These are phyloP conservation scores for Mycocentrospora acerina DNA, from an alignment of 2,329 filamentous ascomycete species.

Conservation along the genomic window DNA sequence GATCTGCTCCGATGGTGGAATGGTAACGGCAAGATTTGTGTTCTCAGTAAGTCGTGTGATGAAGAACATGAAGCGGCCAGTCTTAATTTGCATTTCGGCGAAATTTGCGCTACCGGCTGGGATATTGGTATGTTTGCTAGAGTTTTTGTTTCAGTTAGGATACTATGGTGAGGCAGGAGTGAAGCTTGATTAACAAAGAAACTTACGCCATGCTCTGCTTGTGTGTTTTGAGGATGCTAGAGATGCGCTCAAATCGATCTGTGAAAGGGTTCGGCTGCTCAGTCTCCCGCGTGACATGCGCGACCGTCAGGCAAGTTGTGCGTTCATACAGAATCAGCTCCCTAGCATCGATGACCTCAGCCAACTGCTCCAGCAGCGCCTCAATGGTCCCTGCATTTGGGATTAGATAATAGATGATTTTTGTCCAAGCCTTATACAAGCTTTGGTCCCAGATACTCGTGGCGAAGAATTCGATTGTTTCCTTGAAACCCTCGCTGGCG, in stretches of 20 bases:
- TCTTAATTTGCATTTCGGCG: constrained; percentile 77
- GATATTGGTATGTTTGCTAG: constrained; percentile 73
- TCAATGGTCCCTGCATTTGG: constrained; percentile 90
- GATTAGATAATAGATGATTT: constrained; percentile 97
- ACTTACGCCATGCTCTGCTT: constrained; percentile 70
- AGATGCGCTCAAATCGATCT: constrained; percentile 91
- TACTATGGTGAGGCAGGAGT: too few relatives aligned
- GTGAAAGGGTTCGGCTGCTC: constrained; percentile 82
- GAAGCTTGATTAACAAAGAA: constrained; percentile 7
- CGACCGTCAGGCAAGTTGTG: constrained; percentile 95
- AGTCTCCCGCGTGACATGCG: constrained; percentile 76
- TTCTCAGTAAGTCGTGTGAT: constrained; percentile 96
- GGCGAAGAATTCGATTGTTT: constrained; percentile 76
- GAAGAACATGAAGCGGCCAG: constrained; percentile 84
- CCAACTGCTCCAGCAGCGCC: constrained; percentile 77
- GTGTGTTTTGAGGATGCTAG: constrained; percentile 97
- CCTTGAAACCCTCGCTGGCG: constrained; percentile 69
- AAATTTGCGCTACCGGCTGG: constrained; percentile 83
- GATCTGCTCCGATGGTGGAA: constrained; percentile 85
- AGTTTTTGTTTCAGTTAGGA: constrained; percentile 25
- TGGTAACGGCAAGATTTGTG: constrained; percentile 89
- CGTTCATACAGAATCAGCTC: constrained; percentile 94
- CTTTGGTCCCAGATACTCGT: constrained; percentile 99
- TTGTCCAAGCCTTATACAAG: constrained; percentile 96
- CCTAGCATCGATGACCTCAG: constrained; percentile 84